phyloP scores from a whole-genome alignment of 2,329 filamentous ascomycete genomes.

The Karstenula rhodostoma region DNA sequence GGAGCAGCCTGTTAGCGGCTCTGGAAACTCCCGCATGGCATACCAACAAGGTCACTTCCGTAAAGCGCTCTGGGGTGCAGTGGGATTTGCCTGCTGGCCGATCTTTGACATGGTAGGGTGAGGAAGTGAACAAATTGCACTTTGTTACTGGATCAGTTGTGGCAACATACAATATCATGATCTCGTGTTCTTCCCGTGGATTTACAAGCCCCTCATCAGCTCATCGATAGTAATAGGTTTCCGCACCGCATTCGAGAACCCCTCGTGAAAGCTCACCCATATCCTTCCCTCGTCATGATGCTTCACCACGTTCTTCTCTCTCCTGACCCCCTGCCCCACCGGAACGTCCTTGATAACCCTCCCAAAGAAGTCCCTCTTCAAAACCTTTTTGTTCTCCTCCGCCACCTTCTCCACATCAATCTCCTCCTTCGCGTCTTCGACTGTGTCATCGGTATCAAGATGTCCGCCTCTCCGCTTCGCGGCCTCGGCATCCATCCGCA shows the following conservation, averaged over 20 bases:
- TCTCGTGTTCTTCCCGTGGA: not conserved
- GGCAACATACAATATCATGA: not conserved
- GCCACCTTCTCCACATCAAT: conserved; percentile 32
- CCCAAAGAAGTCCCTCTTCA: conserved; percentile 88
- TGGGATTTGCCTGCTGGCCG: no score
- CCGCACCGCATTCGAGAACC: conserved; percentile 88
- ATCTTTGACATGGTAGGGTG: no score
- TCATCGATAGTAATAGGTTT: conserved; percentile 86
- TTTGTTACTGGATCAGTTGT: no score
- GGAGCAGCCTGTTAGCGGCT: no score
- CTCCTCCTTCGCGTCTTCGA: conserved; percentile 26
- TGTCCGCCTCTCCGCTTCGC: conserved; percentile 62
- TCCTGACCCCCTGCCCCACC: conserved; percentile 51
- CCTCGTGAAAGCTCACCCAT: conserved; percentile 91
- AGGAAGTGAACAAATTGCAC: no score
- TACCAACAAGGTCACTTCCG: no score
- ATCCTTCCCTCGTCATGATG: conserved; percentile 65
- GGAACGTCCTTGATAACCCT: conserved; percentile 66
- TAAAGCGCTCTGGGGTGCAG: no score
- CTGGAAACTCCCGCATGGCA: no score
- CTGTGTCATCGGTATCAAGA: conserved; percentile 25
- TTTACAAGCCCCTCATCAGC: conserved; percentile 71
- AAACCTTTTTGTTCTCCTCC: conserved; percentile 42
- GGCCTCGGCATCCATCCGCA: conserved; percentile 70
- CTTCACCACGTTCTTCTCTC: conserved; percentile 45